These are phyloP conservation scores for Clavispora asparagi DNA, from an alignment of 805 yeast genomes.

Conservation along the genomic window DNA sequence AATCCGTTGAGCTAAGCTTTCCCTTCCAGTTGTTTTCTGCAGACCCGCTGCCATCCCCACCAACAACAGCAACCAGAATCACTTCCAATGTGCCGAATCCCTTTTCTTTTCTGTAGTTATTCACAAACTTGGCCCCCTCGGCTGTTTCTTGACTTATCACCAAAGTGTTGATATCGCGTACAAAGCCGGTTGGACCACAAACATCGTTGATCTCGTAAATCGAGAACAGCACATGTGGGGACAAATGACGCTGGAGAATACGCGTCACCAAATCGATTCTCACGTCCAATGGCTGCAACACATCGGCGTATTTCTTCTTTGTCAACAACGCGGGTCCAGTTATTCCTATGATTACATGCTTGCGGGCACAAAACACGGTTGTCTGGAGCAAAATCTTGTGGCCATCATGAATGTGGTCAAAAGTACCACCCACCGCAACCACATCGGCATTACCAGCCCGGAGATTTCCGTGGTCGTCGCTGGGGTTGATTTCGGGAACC, in stretches of 20 bases:
- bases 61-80: constrained; percentile 48
- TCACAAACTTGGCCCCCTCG: constrained; percentile 69
- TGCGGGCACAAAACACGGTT: constrained; percentile 55
- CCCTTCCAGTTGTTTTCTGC: constrained; percentile 48
- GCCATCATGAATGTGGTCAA: constrained; percentile 94
- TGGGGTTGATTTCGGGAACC: neutral
- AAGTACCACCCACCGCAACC: constrained; percentile 88
- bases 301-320: constrained; percentile 70
- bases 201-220: constrained; percentile 70
- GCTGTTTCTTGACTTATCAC: constrained; percentile 78
- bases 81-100: constrained; percentile 46
- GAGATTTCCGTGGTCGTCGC: neutral
- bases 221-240: constrained; percentile 44
- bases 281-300: constrained; percentile 50
- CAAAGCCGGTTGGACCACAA: constrained; percentile 88
- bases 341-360: constrained; percentile 68
- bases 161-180: constrained; percentile 69
- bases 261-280: constrained; percentile 44
- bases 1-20: constrained; percentile 81
- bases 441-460: neutral
- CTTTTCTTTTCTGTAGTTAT: constrained; percentile 53
- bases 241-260: constrained; percentile 44
- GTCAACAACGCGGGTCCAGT: constrained; percentile 69
- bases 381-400: constrained; percentile 80
- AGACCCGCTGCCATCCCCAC: constrained; percentile 41